These are phyloP conservation scores for Rhodotorula sp. DNA, from an alignment of 1,284 basidiomycete genomes.

Conservation along the genomic window DNA sequence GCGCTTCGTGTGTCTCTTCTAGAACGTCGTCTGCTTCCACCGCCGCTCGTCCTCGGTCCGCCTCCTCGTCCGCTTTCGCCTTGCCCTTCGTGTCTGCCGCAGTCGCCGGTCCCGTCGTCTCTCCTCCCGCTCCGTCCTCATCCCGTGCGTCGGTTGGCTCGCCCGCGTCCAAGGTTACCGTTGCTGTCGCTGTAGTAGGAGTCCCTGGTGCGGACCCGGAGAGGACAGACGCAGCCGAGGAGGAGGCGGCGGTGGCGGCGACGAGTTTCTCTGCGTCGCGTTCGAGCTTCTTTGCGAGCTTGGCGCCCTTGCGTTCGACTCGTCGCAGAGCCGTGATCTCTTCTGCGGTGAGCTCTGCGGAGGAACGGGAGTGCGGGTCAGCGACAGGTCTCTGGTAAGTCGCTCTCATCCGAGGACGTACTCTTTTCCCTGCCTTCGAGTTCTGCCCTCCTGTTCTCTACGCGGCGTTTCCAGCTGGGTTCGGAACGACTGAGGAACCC, in stretches of 20 bases:
- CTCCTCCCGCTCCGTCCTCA: slow-evolving; percentile 42
- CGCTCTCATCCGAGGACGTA: slow-evolving; percentile 47
- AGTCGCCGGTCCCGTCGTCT: neutral
- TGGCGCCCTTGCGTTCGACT: slow-evolving; percentile 82
- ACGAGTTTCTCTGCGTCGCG: slow-evolving; percentile 69
- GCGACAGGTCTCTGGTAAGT: neutral
- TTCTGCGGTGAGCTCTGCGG: slow-evolving; percentile 71
- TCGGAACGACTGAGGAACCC: slow-evolving; percentile 90
- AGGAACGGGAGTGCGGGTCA: neutral
- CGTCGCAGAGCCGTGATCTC: slow-evolving; percentile 81
- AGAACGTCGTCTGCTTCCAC: slow-evolving; percentile 47
- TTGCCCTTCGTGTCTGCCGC: slow-evolving; percentile 2
- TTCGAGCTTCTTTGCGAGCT: slow-evolving; percentile 61
- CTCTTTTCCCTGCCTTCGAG: slow-evolving; percentile 53
- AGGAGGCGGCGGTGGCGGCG: slow-evolving; percentile 61
- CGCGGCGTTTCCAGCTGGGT: slow-evolving; percentile 73
- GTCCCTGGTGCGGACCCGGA: slow-evolving; percentile 43
- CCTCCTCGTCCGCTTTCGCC: no score
- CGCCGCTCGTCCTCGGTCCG: no score
- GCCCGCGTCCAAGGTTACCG: slow-evolving; percentile 21
- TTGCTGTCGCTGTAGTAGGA: slow-evolving; percentile 1
- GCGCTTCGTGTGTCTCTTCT: slow-evolving; percentile 47
- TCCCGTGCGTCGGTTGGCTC: slow-evolving; percentile 48
- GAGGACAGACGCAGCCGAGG: slow-evolving; percentile 66
- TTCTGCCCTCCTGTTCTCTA: slow-evolving; percentile 67